Percentiles rank a stretch among this genome's conserved stretches.
Evolutionary conservation across 2,329 filamentous ascomycete genomes (phyloP).

Genomic region (Colletotrichum viniferum): DNA sequence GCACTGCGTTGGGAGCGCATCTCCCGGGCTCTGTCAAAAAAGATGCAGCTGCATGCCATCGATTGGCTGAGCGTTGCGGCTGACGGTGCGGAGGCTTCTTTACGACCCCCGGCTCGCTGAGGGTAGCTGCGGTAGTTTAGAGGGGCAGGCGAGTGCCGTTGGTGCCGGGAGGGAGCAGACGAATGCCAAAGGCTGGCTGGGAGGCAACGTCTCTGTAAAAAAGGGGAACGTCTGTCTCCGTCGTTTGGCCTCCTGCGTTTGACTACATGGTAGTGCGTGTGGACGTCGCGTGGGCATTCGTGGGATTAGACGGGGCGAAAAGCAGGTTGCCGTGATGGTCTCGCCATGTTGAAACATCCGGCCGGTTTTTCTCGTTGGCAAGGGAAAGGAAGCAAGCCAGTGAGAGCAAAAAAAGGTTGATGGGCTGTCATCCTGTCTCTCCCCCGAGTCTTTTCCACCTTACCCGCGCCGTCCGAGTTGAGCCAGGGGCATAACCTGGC

Average conservation of each 20-base stretch:
- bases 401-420: neutral
- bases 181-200: neutral
- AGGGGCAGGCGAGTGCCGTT: slow-evolving; percentile 4
- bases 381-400: neutral
- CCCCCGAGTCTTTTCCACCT: neutral
- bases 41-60: neutral
- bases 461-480: neutral
- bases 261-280: neutral
- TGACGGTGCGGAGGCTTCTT: neutral
- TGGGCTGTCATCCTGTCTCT: slow-evolving; percentile 2
- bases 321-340: neutral
- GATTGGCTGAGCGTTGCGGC: slow-evolving; percentile 18
- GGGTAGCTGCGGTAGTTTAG: neutral
- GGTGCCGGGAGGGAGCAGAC: slow-evolving; percentile 1
- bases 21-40: slow-evolving; percentile 9
- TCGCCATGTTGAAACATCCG: neutral
- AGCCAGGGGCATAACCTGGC: neutral
- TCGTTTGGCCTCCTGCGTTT: neutral
- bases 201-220: neutral
- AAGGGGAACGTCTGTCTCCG: neutral
- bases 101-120: neutral
- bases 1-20: neutral
- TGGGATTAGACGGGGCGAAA: neutral
- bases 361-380: neutral
- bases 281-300: neutral